Conservation (phyloP, 2,329 filamentous ascomycete genomes). For the Tolypocladium endophyticum region DNA sequence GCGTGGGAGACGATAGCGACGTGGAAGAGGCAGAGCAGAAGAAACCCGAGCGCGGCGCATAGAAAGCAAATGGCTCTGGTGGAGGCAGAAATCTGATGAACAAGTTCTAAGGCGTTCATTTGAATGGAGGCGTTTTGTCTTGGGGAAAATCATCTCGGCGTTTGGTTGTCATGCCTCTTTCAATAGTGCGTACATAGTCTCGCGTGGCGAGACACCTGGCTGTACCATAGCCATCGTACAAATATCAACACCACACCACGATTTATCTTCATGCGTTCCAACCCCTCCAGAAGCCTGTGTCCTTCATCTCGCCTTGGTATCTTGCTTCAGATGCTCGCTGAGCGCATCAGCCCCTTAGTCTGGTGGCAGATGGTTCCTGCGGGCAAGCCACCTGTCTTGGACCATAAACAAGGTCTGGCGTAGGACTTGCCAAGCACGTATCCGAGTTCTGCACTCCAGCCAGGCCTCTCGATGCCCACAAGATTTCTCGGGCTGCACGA, state of each 20-base stretch:
- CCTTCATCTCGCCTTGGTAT: background rate
- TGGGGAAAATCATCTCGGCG: background rate
- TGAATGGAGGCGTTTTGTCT: background rate
- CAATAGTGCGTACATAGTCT: background rate
- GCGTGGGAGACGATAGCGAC: slow-evolving; percentile 46
- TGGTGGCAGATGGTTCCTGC: background rate
- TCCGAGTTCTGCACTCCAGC: background rate
- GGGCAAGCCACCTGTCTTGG: background rate
- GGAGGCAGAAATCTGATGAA: background rate
- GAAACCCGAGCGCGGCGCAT: slow-evolving; percentile 2
- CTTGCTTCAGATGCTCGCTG: background rate
- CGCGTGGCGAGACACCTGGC: background rate
- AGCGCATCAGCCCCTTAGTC: background rate
- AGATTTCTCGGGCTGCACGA: background rate
- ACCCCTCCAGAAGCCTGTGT: background rate
- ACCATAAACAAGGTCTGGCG: background rate
- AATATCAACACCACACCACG: background rate
- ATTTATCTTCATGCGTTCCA: background rate
- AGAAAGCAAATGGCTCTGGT: background rate
- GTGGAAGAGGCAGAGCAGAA: slow-evolving; percentile 24
- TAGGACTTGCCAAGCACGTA: background rate
- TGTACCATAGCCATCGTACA: background rate
- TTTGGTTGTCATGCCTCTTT: background rate
- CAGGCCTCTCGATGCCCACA: background rate
- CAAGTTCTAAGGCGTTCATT: background rate